A percentile compares a stretch with the other conserved stretches of the same genome.
Conservation (phyloP, 176 grass and related monocot species). For the Phoenix dactylifera region DNA sequence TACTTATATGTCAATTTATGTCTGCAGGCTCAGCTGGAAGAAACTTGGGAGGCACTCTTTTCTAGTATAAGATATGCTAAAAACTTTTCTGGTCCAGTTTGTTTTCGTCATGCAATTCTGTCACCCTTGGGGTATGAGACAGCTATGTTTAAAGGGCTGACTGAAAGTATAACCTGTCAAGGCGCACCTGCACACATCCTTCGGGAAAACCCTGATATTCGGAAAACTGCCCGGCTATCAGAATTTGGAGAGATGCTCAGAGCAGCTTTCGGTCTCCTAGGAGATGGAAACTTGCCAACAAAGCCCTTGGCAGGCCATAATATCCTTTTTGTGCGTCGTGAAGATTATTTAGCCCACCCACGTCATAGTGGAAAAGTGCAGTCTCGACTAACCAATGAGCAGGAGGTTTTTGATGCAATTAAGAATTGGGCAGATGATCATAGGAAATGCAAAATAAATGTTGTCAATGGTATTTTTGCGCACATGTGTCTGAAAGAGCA, state of each 20-base stretch:
- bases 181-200: slow-evolving; percentile 45
- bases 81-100: slow-evolving; percentile 80
- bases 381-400: slow-evolving; percentile 80
- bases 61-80: slow-evolving; percentile 75
- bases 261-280: slow-evolving; percentile 54
- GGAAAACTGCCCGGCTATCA: slow-evolving; percentile 75
- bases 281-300: slow-evolving; percentile 24
- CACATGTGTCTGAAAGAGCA: slow-evolving; percentile 96
- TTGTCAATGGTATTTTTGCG: slow-evolving; percentile 79
- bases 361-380: slow-evolving; percentile 84
- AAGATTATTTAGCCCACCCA: slow-evolving; percentile 91
- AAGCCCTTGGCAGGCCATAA: slow-evolving; percentile 41
- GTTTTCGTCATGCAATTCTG: slow-evolving; percentile 77
- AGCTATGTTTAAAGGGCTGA: slow-evolving; percentile 90
- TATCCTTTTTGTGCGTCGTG: slow-evolving; percentile 87
- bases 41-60: slow-evolving; percentile 92
- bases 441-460: slow-evolving; percentile 65
- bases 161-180: slow-evolving; percentile 55
- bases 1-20: too few relatives aligned
- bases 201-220: slow-evolving; percentile 27
- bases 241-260: slow-evolving; percentile 93
- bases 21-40: slow-evolving; percentile 72
- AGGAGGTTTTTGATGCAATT: slow-evolving; percentile 56
- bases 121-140: slow-evolving; percentile 97
- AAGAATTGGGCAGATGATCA: slow-evolving; percentile 57